These are phyloP conservation scores for Cercospora sp. DNA, from an alignment of 2,329 filamentous ascomycete genomes.

Conservation along the genomic window DNA sequence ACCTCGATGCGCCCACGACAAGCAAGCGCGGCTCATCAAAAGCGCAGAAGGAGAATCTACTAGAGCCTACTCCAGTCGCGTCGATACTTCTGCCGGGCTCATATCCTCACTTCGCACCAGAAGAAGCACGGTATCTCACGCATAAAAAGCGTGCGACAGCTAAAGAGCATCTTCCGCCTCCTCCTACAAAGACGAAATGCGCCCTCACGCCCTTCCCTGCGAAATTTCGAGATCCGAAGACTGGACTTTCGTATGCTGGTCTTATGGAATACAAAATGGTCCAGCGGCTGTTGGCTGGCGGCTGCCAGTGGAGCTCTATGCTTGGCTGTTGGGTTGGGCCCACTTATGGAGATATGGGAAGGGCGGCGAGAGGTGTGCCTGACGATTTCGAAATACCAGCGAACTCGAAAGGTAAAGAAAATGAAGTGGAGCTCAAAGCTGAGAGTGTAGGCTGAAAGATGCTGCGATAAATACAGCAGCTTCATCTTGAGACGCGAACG, in stretches of 20 bases:
- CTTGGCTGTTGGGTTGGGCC: constrained; percentile 79
- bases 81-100: constrained; percentile 54
- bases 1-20: constrained; percentile 33
- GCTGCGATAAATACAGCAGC: not conserved
- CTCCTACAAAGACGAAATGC: constrained; percentile 56
- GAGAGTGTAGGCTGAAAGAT: not conserved
- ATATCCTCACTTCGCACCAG: constrained; percentile 54
- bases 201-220: constrained; percentile 72
- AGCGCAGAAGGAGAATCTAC: constrained; percentile 31
- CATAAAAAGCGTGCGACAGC: constrained; percentile 42
- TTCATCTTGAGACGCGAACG: not conserved
- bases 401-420: not conserved
- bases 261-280: constrained; percentile 79
- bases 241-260: constrained; percentile 78
- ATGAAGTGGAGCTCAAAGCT: not conserved
- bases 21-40: constrained; percentile 26
- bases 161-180: constrained; percentile 40
- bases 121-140: constrained; percentile 53
- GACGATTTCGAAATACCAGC: constrained; percentile 59
- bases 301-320: constrained; percentile 79
- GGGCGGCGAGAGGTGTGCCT: constrained; percentile 74
- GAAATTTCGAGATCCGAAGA: constrained; percentile 80
- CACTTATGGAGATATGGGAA: constrained; percentile 40
- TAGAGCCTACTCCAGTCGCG: constrained; percentile 58
- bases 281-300: constrained; percentile 68